These are phyloP conservation scores for Claviceps africana DNA, from an alignment of 2,329 filamentous ascomycete species.

Conservation along the genomic window DNA sequence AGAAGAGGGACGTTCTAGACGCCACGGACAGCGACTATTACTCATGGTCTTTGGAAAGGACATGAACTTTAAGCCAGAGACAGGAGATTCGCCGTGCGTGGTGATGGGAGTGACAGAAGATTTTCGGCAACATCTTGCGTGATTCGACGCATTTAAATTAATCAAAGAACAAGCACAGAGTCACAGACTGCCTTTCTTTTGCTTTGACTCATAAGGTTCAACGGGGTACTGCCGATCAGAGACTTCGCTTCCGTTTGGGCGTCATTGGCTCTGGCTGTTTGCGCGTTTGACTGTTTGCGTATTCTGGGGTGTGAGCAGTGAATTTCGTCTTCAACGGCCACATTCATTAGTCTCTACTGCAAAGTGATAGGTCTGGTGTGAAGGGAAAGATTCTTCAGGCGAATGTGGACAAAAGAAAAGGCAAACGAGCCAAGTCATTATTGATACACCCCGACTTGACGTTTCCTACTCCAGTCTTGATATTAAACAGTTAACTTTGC, in stretches of 20 bases:
- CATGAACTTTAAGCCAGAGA: neutral
- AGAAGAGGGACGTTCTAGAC: too few species aligned
- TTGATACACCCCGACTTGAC: neutral
- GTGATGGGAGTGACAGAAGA: neutral
- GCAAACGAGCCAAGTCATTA: neutral
- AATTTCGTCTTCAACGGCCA: neutral
- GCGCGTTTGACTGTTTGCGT: neutral
- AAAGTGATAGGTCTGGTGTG: neutral
- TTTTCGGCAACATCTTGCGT: neutral
- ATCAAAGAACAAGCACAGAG: neutral
- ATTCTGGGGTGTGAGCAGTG: neutral
- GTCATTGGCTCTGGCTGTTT: neutral
- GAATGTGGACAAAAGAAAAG: neutral
- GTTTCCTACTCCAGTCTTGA: neutral
- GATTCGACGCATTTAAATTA: neutral
- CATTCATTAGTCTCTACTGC: too few species aligned
- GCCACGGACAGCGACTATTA: neutral
- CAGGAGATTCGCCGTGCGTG: neutral
- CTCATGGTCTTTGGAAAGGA: neutral
- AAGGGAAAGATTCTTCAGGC: neutral
- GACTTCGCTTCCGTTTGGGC: neutral
- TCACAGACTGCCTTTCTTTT: neutral
- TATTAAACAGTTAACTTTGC: neutral
- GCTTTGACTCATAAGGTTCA: too few species aligned
- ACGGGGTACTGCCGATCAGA: neutral